A percentile compares a stretch with the other conserved stretches of the same genome.
Evolutionary conservation across 768 basidiomycete genomes (phyloP).

Genomic region (Naganishia antarctica): DNA sequence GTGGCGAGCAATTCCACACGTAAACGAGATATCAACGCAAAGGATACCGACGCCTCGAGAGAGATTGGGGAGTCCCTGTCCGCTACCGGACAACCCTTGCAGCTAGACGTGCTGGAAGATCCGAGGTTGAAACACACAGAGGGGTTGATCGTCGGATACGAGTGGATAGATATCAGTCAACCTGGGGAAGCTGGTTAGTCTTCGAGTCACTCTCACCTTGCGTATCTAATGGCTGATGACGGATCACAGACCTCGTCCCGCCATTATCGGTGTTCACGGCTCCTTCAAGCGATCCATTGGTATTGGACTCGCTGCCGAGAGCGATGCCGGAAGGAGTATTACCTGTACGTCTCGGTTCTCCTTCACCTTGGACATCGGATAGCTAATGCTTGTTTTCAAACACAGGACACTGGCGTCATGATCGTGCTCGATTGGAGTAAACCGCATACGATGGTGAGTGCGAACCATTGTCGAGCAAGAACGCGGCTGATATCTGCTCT

Average conservation of each 20-base stretch:
- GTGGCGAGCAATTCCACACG: not conserved
- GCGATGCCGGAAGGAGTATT: conserved; percentile 62
- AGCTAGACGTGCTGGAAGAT: conserved; percentile 51
- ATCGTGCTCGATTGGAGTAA: conserved; percentile 92
- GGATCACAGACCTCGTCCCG: conserved; percentile 70
- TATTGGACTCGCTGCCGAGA: conserved; percentile 67
- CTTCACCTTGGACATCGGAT: too few species aligned
- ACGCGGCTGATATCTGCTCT: not conserved
- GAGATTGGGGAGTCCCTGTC: too few species aligned
- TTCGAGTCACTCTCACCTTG: not conserved
- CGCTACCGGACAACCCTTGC: not conserved
- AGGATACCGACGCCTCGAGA: not conserved
- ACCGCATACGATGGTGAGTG: conserved; percentile 75
- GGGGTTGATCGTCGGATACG: conserved; percentile 77
- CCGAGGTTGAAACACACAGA: conserved; percentile 50
- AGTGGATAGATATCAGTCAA: conserved; percentile 83
- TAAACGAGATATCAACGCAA: not conserved
- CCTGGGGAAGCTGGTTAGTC: conserved; percentile 86
- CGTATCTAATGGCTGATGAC: not conserved
- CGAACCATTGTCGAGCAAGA: not conserved
- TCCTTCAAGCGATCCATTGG: conserved; percentile 68
- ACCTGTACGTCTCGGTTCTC: conserved; percentile 56
- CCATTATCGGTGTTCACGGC: conserved; percentile 87
- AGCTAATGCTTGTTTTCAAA: too few species aligned
- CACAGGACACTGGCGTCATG: conserved; percentile 55